Percentiles rank a stretch among this genome's conserved stretches.
Evolutionary conservation across 176 grass and related monocot species (phyloP).

Genomic region (Guadua angustifolia): DNA sequence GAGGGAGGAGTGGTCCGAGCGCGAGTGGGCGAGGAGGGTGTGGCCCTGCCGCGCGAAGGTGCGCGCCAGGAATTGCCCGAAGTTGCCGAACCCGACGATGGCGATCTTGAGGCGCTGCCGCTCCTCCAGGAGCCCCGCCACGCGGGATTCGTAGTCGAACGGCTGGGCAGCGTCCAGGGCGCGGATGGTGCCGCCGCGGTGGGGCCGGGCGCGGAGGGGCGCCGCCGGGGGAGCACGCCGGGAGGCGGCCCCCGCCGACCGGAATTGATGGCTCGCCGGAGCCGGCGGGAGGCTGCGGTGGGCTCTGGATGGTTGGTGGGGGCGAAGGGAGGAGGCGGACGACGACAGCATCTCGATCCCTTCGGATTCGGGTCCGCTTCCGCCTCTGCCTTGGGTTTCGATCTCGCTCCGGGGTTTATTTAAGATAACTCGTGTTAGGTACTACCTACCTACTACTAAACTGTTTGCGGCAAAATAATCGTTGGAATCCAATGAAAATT

Average conservation of each 20-base stretch:
- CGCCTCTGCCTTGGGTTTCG: too few relatives aligned
- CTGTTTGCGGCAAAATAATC: too few relatives aligned
- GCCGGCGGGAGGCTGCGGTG: constrained; percentile 9
- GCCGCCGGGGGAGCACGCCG: neutral
- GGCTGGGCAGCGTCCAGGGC: constrained; percentile 60
- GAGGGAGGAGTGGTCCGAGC: constrained; percentile 71
- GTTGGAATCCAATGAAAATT: too few relatives aligned
- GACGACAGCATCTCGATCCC: constrained; percentile 50
- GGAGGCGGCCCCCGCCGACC: neutral
- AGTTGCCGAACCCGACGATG: constrained; percentile 88
- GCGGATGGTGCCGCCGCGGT: constrained; percentile 44
- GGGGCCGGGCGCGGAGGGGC: constrained; percentile 2
- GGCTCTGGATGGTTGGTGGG: constrained; percentile 40
- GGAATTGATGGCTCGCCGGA: constrained; percentile 28
- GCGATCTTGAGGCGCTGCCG: constrained; percentile 85
- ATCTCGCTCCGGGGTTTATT: too few relatives aligned
- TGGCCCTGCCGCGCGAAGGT: constrained; percentile 76
- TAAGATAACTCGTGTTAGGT: too few relatives aligned
- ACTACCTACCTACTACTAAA: too few relatives aligned
- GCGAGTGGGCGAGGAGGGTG: constrained; percentile 72
- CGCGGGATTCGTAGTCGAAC: constrained; percentile 71
- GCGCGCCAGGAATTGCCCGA: constrained; percentile 74
- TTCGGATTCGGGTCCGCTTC: neutral
- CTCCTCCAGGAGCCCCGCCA: constrained; percentile 51
- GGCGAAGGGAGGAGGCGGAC: constrained; percentile 47